phyloP scores from a whole-genome alignment of 2,329 filamentous ascomycete species.

The Fusarium ramigenum region DNA sequence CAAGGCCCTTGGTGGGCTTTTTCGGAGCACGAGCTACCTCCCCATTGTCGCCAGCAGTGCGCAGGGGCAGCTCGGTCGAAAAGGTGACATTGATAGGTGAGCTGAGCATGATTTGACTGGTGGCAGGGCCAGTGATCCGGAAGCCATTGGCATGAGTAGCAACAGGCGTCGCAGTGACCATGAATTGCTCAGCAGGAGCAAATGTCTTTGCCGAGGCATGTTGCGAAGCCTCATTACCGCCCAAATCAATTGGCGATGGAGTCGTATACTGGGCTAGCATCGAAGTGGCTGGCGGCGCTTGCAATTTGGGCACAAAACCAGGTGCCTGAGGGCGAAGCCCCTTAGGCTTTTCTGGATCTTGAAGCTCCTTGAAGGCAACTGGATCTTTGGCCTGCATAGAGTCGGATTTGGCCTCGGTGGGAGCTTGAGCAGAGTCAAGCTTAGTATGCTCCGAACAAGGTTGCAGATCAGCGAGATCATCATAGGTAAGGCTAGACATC shows the following conservation, averaged over 20 bases:
- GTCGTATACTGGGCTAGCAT: neutral
- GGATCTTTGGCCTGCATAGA: neutral
- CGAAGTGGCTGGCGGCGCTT: neutral
- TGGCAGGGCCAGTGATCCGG: constrained; percentile 22
- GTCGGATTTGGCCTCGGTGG: neutral
- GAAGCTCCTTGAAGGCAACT: neutral
- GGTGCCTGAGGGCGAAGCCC: constrained; percentile 34
- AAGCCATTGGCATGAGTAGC: neutral
- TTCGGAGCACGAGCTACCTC: neutral
- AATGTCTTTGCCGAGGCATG: neutral
- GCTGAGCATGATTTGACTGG: constrained; percentile 20
- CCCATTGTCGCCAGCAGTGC: neutral
- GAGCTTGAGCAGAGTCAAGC: neutral
- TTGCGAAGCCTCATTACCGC: neutral
- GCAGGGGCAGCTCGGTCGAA: neutral
- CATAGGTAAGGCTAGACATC: constrained; percentile 43
- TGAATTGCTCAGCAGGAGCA: neutral
- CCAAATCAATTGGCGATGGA: neutral
- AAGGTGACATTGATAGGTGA: neutral
- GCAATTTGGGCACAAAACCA: constrained; percentile 6
- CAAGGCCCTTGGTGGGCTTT: constrained; percentile 29
- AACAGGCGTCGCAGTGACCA: neutral
- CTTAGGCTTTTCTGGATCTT: constrained; percentile 24
- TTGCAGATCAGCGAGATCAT: neutral
- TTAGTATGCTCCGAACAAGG: neutral